Percentiles rank a stretch among this genome's conserved stretches.
Conservation (phyloP, 2,329 filamentous ascomycete species). For the Pestalotiopsis sp. region DNA sequence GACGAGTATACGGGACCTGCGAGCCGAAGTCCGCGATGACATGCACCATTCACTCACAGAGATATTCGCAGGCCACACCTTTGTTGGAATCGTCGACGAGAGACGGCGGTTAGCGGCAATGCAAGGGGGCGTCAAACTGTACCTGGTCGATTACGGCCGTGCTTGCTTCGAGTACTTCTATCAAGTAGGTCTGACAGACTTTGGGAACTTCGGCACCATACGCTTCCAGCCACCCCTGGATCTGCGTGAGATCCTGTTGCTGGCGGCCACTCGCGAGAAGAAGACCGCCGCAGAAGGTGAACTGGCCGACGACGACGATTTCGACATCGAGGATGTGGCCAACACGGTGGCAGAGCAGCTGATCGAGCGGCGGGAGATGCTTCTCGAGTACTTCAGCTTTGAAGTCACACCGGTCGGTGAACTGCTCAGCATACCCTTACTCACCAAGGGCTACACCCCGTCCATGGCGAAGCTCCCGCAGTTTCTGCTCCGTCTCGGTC, state of each 20-base stretch:
- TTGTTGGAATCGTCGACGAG: slow-evolving; percentile 91
- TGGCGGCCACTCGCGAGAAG: slow-evolving; percentile 74
- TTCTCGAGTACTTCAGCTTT: slow-evolving; percentile 88
- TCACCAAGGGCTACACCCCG: slow-evolving; percentile 87
- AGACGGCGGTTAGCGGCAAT: slow-evolving; percentile 85
- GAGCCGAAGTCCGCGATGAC: slow-evolving; percentile 74
- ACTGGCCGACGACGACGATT: slow-evolving; percentile 47
- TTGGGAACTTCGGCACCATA: slow-evolving; percentile 89
- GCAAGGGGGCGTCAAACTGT: slow-evolving; percentile 89
- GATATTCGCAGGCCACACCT: slow-evolving; percentile 83
- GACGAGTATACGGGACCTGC: slow-evolving; percentile 82
- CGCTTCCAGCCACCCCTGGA: slow-evolving; percentile 75
- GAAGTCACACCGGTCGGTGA: slow-evolving; percentile 78
- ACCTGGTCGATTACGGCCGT: slow-evolving; percentile 89
- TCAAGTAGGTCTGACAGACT: slow-evolving; percentile 90
- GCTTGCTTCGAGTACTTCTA: slow-evolving; percentile 90
- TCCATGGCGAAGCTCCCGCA: slow-evolving; percentile 82
- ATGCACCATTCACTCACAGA: slow-evolving; percentile 88
- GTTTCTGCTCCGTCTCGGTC: slow-evolving; percentile 85
- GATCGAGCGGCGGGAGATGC: slow-evolving; percentile 77
- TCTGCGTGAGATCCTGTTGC: slow-evolving; percentile 67
- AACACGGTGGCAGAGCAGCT: slow-evolving; percentile 67
- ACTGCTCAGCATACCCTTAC: slow-evolving; percentile 75
- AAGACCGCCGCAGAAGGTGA: slow-evolving; percentile 33
- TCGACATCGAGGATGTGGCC: slow-evolving; percentile 67